Evolutionary conservation across 805 yeast species (phyloP).

Genomic region (Monosporozyma aerobia): DNA sequence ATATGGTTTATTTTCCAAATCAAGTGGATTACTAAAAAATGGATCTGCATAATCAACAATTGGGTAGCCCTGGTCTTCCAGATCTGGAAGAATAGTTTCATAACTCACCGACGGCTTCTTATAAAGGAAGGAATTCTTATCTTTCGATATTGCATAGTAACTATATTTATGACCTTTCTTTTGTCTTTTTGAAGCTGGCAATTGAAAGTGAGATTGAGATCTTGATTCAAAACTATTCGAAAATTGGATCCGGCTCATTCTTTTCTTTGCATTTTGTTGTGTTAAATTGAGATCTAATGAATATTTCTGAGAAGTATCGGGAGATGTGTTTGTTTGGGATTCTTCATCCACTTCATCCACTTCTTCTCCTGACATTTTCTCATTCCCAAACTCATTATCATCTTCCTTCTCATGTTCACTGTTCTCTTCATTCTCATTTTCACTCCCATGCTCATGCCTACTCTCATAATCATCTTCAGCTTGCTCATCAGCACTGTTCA

Average conservation of each 20-base stretch:
- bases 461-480: slow-evolving; percentile 5
- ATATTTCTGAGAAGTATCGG: not conserved
- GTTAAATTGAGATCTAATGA: slow-evolving; percentile 18
- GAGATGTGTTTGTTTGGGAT: not conserved
- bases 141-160: not conserved
- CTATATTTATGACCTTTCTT: not conserved
- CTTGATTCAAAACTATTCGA: not conserved
- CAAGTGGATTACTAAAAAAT: slow-evolving; percentile 44
- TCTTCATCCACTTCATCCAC: not conserved
- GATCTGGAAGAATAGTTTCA: slow-evolving; percentile 35
- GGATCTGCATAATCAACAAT: slow-evolving; percentile 54
- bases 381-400: not conserved
- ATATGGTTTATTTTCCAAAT: slow-evolving; percentile 46
- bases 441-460: slow-evolving; percentile 5
- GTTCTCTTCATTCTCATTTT: not conserved
- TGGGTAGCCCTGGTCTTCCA: slow-evolving; percentile 41
- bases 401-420: not conserved
- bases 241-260: not conserved
- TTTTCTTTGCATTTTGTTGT: slow-evolving; percentile 16
- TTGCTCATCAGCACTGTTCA: not conserved
- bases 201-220: not conserved
- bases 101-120: slow-evolving; percentile 16
- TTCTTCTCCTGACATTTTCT: not conserved
- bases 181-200: not conserved
- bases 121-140: not conserved